Evolutionary conservation across 2,329 filamentous ascomycete species (phyloP).

Genomic region (Microdochium bolleyi): DNA sequence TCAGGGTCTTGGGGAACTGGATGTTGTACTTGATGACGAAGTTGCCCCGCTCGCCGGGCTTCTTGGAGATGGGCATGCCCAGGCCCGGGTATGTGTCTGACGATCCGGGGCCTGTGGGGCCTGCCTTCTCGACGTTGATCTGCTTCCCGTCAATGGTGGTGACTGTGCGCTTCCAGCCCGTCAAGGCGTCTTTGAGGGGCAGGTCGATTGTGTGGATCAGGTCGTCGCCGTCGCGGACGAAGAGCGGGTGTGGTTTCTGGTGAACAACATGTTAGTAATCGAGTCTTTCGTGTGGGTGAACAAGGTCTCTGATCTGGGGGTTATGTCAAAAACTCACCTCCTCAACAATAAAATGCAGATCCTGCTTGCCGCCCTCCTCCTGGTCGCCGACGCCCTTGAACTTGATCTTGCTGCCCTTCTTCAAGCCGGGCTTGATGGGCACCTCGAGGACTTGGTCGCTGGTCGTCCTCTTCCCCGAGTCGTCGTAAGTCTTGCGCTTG

Average conservation of each 20-base stretch:
- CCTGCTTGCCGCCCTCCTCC: conserved; percentile 90
- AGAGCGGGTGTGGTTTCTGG: conserved; percentile 80
- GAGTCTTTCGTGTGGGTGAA: neutral
- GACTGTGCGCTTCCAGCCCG: conserved; percentile 88
- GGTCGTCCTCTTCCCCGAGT: conserved; percentile 72
- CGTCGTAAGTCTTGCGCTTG: conserved; percentile 91
- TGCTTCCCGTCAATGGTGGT: conserved; percentile 89
- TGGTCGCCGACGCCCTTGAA: conserved; percentile 97
- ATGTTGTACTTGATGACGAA: conserved; percentile 88
- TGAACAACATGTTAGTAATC: conserved; percentile 28
- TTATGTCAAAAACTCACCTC: conserved; percentile 62
- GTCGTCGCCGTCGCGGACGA: conserved; percentile 82
- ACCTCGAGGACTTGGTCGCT: conserved; percentile 91
- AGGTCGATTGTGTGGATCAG: conserved; percentile 72
- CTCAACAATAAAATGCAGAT: conserved; percentile 88
- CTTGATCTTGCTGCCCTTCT: conserved; percentile 97
- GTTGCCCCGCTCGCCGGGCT: conserved; percentile 74
- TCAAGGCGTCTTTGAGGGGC: conserved; percentile 86
- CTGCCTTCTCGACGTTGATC: conserved; percentile 68
- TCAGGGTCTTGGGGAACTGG: conserved; percentile 78
- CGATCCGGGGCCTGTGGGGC: conserved; percentile 79
- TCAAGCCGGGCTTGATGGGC: conserved; percentile 89
- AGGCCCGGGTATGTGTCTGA: conserved; percentile 73
- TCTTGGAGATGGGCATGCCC: conserved; percentile 96
- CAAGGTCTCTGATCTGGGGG: neutral